phyloP scores from a whole-genome alignment of 305 asterid genomes.

The Withania somnifera region DNA sequence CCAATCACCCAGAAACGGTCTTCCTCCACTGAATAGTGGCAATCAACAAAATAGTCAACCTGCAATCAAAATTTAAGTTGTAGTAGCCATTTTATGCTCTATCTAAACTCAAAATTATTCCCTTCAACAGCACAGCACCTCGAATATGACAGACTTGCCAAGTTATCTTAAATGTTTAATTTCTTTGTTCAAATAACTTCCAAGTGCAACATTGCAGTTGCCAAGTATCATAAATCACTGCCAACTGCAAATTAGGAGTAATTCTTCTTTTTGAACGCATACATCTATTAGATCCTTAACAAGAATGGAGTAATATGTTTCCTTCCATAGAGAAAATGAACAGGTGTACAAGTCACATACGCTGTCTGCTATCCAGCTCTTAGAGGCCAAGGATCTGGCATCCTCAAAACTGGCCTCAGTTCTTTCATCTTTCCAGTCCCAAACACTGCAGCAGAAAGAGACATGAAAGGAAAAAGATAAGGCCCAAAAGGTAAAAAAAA shows the following conservation, averaged over 20 bases:
- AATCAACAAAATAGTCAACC: slow-evolving; percentile 84
- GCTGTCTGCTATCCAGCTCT: slow-evolving; percentile 57
- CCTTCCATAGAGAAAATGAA: neutral
- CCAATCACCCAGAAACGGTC: slow-evolving; percentile 69
- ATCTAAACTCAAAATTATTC: neutral
- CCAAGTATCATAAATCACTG: neutral
- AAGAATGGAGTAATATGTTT: neutral
- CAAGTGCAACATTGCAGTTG: neutral
- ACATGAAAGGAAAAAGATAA: neutral
- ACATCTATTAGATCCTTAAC: neutral
- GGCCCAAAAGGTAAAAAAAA: neutral
- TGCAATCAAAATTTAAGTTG: slow-evolving; percentile 12
- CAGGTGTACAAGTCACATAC: slow-evolving; percentile 22
- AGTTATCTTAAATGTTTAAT: neutral
- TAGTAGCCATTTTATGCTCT: neutral
- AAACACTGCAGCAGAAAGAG: slow-evolving; percentile 35
- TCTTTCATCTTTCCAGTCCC: slow-evolving; percentile 69
- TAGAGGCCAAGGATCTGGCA: slow-evolving; percentile 74
- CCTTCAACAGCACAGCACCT: neutral
- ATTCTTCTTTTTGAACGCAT: neutral
- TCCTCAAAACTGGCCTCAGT: slow-evolving; percentile 59
- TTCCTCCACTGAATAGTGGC: slow-evolving; percentile 71
- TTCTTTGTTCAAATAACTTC: neutral
- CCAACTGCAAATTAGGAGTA: neutral
- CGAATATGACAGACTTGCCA: neutral